phyloP scores from a whole-genome alignment of 2,329 filamentous ascomycete genomes.

The Colletotrichum camelliae region DNA sequence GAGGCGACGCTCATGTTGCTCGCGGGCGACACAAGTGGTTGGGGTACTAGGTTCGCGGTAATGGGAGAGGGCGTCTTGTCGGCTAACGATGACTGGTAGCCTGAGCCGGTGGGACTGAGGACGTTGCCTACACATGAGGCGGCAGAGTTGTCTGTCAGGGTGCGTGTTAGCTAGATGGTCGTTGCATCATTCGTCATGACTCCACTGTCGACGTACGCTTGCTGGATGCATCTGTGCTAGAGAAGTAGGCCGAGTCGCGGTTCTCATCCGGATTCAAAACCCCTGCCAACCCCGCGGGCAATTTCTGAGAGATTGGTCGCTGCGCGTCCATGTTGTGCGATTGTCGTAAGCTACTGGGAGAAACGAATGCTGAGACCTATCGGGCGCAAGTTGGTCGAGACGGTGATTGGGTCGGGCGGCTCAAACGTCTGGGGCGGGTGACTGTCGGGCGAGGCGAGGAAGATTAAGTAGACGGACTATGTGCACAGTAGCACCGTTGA shows the following conservation, averaged over 20 bases:
- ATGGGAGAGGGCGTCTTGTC: conserved; percentile 71
- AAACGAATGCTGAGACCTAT: background rate
- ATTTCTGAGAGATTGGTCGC: conserved; percentile 43
- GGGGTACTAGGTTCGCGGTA: conserved; percentile 53
- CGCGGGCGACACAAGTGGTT: conserved; percentile 59
- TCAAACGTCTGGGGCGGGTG: background rate
- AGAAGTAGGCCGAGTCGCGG: conserved; percentile 49
- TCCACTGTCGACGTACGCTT: conserved; percentile 39
- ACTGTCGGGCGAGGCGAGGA: background rate
- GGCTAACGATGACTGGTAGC: conserved; percentile 54
- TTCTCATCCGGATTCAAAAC: conserved; percentile 57
- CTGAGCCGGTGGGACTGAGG: conserved; percentile 38
- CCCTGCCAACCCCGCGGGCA: conserved; percentile 54
- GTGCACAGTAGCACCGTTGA: background rate
- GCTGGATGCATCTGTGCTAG: conserved; percentile 47
- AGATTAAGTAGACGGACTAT: background rate
- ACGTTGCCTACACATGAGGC: conserved; percentile 37
- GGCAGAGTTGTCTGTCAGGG: conserved; percentile 46
- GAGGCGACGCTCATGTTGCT: conserved; percentile 71
- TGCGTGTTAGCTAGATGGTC: conserved; percentile 14
- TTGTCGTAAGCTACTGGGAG: background rate
- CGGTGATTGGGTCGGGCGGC: background rate
- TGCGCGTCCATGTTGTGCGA: conserved; percentile 7
- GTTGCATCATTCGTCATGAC: conserved; percentile 3
- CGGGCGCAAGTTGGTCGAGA: background rate